A percentile compares a stretch with the other conserved stretches of the same genome.
These are phyloP conservation scores for Calendula officinalis DNA, from an alignment of 129 eudicot species.

Conservation along the genomic window DNA sequence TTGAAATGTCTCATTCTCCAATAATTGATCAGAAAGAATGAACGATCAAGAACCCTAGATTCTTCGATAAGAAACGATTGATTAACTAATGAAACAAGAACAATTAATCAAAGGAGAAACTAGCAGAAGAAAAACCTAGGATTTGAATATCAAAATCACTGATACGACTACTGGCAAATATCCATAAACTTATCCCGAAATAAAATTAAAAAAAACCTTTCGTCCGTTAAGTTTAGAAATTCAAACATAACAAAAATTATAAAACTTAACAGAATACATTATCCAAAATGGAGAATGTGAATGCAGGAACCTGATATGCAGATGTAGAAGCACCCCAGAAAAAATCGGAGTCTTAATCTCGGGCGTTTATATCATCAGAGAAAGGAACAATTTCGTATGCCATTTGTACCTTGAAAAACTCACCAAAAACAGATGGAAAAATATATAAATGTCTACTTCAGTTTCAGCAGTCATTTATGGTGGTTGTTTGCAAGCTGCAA, in stretches of 20 bases:
- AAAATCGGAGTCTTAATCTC: conserved; percentile 23
- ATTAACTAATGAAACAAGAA: background rate
- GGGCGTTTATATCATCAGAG: conserved; percentile 6
- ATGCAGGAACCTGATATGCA: conserved; percentile 24
- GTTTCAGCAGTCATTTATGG: background rate
- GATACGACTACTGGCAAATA: no score
- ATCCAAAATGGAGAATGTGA: background rate
- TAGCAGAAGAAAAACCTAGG: no score
- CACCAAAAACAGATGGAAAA: background rate
- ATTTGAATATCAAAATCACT: no score
- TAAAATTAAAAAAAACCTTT: background rate
- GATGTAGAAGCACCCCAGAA: conserved; percentile 27
- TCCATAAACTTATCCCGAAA: no score
- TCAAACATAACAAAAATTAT: background rate
- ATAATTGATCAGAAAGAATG: background rate
- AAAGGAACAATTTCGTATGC: background rate
- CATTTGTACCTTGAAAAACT: background rate
- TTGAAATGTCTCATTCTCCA: background rate
- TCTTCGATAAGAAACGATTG: background rate
- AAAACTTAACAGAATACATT: background rate
- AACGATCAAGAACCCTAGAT: conserved; percentile 4
- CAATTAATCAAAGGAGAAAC: background rate
- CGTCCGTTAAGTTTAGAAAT: background rate
- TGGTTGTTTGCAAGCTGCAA: no score
- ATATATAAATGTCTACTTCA: no score